Evolutionary conservation across 2,329 filamentous ascomycete species (phyloP).

Genomic region (Trichoderma sp.): DNA sequence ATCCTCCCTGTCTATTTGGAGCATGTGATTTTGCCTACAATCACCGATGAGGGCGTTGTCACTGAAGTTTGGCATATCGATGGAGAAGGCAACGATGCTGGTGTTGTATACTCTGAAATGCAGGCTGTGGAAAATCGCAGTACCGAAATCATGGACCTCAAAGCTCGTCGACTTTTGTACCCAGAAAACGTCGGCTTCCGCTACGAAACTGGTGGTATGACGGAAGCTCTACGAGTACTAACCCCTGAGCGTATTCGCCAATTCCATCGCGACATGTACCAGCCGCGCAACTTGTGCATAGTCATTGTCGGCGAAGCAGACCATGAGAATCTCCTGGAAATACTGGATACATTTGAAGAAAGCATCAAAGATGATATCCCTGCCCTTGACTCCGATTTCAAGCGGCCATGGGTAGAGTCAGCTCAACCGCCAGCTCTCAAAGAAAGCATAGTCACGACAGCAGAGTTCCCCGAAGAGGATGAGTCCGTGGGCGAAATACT

Average conservation of each 20-base stretch:
- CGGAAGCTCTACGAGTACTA: conserved; percentile 83
- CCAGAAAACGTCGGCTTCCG: conserved; percentile 89
- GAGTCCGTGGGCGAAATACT: conserved; percentile 89
- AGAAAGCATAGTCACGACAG: conserved; percentile 73
- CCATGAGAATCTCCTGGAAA: conserved; percentile 75
- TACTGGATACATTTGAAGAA: conserved; percentile 86
- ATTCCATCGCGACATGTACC: conserved; percentile 97
- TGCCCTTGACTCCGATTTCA: conserved; percentile 73
- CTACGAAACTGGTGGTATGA: conserved; percentile 98
- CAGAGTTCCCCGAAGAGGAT: conserved; percentile 95
- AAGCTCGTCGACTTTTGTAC: conserved; percentile 79
- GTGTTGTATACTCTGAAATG: conserved; percentile 99
- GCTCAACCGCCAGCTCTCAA: conserved; percentile 73
- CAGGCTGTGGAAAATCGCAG: conserved; percentile 89
- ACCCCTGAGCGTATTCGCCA: conserved; percentile 89
- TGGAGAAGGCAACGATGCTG: conserved; percentile 90
- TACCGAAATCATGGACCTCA: conserved; percentile 84
- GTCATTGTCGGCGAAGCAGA: conserved; percentile 92
- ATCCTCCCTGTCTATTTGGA: conserved; percentile 95
- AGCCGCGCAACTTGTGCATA: conserved; percentile 91
- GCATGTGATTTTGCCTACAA: conserved; percentile 85
- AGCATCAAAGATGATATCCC: conserved; percentile 84
- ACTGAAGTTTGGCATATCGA: conserved; percentile 98
- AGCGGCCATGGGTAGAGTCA: conserved; percentile 89
- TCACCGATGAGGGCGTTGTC: conserved; percentile 90